These are phyloP conservation scores for Solanum pimpinellifolium DNA, from an alignment of 257 asterid species.

Conservation along the genomic window DNA sequence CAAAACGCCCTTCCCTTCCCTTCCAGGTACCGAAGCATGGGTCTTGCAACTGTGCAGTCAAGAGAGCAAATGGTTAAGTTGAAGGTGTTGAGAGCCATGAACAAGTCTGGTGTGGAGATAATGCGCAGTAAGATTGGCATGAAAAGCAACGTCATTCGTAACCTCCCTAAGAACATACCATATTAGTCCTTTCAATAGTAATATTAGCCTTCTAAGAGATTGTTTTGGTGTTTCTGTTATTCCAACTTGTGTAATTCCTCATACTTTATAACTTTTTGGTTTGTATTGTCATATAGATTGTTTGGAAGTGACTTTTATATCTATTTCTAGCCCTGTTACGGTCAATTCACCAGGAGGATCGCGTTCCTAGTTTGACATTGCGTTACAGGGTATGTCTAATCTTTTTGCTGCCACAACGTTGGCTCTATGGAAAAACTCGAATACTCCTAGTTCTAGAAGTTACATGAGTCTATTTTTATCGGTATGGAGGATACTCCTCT, in stretches of 20 bases:
- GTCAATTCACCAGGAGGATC: neutral
- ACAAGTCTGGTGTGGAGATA: constrained; percentile 47
- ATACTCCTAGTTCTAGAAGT: neutral
- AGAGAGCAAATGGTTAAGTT: constrained; percentile 52
- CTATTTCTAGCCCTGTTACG: neutral
- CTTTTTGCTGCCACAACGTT: neutral
- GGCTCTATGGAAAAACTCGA: neutral
- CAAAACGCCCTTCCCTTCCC: neutral
- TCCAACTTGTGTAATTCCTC: neutral
- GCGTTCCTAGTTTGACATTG: neutral
- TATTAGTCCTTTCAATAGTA: constrained; percentile 22
- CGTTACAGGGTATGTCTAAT: neutral
- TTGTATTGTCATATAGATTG: neutral
- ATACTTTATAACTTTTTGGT: neutral
- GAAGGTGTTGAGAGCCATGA: constrained; percentile 83
- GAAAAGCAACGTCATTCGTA: constrained; percentile 88
- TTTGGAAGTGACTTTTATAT: neutral
- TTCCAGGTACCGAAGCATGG: constrained; percentile 81
- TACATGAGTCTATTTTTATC: neutral
- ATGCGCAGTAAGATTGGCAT: constrained; percentile 88
- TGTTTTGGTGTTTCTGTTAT: neutral
- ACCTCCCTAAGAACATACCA: constrained; percentile 71
- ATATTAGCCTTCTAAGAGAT: neutral
- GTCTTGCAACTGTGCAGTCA: constrained; percentile 76
- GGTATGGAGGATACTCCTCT: too few species aligned